phyloP scores from a whole-genome alignment of 2,329 filamentous ascomycete species.

The Byssochlamys sp. region DNA sequence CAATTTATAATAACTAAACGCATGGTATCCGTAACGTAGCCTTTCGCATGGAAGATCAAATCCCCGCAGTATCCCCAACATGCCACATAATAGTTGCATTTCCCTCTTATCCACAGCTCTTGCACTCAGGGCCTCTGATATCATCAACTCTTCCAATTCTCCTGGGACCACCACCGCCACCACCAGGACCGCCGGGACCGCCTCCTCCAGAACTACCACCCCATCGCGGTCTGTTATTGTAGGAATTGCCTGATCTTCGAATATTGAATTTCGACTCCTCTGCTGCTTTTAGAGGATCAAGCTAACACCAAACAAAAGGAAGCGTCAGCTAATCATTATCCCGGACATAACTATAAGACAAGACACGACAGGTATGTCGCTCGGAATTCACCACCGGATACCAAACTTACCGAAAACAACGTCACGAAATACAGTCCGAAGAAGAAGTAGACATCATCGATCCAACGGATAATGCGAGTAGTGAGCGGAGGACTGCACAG shows the following conservation, averaged over 20 bases:
- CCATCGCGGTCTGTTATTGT: slow-evolving; percentile 16
- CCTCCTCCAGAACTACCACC: slow-evolving; percentile 20
- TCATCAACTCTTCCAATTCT: slow-evolving; percentile 39
- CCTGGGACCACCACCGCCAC: slow-evolving; percentile 23
- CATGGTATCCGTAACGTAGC: background rate
- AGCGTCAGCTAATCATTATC: background rate
- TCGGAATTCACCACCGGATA: background rate
- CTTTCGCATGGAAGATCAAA: background rate
- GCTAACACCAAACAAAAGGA: slow-evolving; percentile 14
- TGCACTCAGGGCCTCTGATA: slow-evolving; percentile 40
- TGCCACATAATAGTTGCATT: background rate
- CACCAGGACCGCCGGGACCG: slow-evolving; percentile 18
- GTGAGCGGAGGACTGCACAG: slow-evolving; percentile 35
- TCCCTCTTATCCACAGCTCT: slow-evolving; percentile 30
- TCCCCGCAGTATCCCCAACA: background rate
- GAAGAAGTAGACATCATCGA: slow-evolving; percentile 37
- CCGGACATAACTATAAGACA: no score
- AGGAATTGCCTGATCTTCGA: slow-evolving; percentile 18
- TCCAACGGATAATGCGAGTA: slow-evolving; percentile 32
- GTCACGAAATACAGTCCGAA: slow-evolving; percentile 41
- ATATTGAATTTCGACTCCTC: slow-evolving; percentile 39
- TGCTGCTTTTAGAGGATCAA: slow-evolving; percentile 39
- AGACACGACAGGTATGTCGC: no score
- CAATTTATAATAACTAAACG: background rate
- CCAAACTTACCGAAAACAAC: slow-evolving; percentile 36